These are phyloP conservation scores for Flaveria ramosissima DNA, from an alignment of 129 eudicot species.

Conservation along the genomic window DNA sequence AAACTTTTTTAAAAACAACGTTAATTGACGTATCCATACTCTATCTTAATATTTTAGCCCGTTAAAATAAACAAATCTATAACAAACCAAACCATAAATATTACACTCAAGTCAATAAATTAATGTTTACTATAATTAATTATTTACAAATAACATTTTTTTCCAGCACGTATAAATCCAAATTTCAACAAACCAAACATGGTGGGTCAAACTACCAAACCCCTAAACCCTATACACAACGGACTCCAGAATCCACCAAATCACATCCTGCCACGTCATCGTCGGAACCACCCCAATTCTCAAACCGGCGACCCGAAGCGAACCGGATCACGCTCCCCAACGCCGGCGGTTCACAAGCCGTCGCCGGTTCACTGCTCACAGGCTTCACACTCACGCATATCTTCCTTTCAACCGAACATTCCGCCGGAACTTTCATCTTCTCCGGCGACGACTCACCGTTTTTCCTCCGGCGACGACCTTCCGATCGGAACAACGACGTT, in stretches of 20 bases:
- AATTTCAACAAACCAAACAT: constrained; percentile 20
- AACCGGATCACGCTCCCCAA: constrained; percentile 70
- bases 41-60: too few relatives aligned
- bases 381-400: constrained; percentile 25
- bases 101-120: background rate
- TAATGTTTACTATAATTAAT: too few relatives aligned
- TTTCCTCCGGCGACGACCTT: constrained; percentile 27
- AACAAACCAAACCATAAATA: too few relatives aligned
- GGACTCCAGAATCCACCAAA: constrained; percentile 35
- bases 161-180: background rate
- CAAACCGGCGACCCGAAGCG: constrained; percentile 61
- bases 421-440: constrained; percentile 5
- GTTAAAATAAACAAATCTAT: too few relatives aligned
- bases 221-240: constrained; percentile 6
- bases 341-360: constrained; percentile 46
- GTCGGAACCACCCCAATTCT: constrained; percentile 44
- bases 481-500: constrained; percentile 47
- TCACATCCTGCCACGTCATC: constrained; percentile 35
- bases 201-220: too few relatives aligned
- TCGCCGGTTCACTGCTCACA: constrained; percentile 23
- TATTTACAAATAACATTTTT: background rate
- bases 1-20: too few relatives aligned
- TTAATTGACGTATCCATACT: too few relatives aligned
- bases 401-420: constrained; percentile 33
- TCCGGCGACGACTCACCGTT: constrained; percentile 1